A percentile compares a stretch with the other conserved stretches of the same genome.
Conservation (phyloP, 2,329 filamentous ascomycete species). For the Paramyrothecium roridum region DNA sequence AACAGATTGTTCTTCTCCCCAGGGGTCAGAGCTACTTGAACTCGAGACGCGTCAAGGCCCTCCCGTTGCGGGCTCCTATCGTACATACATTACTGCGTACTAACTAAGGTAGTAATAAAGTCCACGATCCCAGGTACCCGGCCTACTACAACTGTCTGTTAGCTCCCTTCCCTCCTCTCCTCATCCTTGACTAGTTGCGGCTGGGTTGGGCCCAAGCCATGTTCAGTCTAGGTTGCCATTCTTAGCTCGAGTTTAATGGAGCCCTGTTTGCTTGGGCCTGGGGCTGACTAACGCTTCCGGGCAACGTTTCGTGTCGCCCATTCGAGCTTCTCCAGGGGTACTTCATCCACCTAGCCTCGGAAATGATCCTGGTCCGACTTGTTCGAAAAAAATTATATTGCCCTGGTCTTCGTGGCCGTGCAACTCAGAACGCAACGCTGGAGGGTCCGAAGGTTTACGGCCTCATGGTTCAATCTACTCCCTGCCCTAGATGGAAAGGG, state of each 20-base stretch:
- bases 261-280: neutral
- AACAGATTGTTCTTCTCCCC: no score
- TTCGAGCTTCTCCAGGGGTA: neutral
- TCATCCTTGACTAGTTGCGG: neutral
- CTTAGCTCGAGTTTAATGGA: neutral
- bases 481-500: neutral
- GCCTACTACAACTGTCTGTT: neutral
- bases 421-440: no score
- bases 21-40: no score
- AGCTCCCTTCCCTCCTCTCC: neutral
- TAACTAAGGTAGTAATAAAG: no score
- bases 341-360: no score
- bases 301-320: neutral
- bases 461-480: neutral
- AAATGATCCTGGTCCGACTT: no score
- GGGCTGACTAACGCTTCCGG: neutral
- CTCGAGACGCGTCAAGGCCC: no score
- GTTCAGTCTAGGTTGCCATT: neutral
- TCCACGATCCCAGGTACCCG: no score
- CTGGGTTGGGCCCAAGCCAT: neutral
- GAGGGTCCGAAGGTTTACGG: neutral
- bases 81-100: no score
- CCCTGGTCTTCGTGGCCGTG: no score
- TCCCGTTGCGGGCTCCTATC: no score
- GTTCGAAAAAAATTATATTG: no score